These are phyloP conservation scores for Geum urbanum DNA, from an alignment of 306 rosid genomes.

Conservation along the genomic window DNA sequence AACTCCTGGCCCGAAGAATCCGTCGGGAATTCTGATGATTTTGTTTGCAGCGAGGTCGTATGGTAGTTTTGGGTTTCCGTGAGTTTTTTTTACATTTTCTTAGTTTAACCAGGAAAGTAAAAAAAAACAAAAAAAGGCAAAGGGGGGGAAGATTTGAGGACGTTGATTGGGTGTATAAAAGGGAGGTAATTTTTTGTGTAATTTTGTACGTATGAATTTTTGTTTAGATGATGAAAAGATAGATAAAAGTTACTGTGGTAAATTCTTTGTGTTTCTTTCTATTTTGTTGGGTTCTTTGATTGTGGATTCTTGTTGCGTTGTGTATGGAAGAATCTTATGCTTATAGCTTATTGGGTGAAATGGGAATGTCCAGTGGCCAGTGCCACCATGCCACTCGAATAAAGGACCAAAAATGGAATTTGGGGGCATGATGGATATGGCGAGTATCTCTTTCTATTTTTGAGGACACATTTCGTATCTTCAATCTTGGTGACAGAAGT, in stretches of 20 bases:
- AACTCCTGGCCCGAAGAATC: conserved; percentile 97
- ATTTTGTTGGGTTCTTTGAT: not conserved
- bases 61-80: conserved; percentile 31
- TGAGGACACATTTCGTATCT: not conserved
- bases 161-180: conserved; percentile 44
- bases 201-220: conserved; percentile 49
- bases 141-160: conserved; percentile 12
- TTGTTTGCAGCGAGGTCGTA: conserved; percentile 63
- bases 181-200: conserved; percentile 43
- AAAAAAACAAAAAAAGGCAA: not conserved
- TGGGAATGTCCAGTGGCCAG: not conserved
- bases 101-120: not conserved
- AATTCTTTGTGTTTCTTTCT: not conserved
- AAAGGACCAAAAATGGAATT: not conserved
- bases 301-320: not conserved
- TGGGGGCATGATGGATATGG: not conserved
- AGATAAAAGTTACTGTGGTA: conserved; percentile 21
- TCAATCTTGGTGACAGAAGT: not conserved
- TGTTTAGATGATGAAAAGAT: conserved; percentile 18
- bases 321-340: too few species aligned
- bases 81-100: not conserved
- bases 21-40: conserved; percentile 76
- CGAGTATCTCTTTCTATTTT: conserved; percentile 2
- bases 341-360: not conserved
- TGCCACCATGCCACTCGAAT: too few species aligned